A percentile compares a stretch with the other conserved stretches of the same genome.
Conservation (phyloP, 768 basidiomycete genomes). For the Lentinula sp. region DNA sequence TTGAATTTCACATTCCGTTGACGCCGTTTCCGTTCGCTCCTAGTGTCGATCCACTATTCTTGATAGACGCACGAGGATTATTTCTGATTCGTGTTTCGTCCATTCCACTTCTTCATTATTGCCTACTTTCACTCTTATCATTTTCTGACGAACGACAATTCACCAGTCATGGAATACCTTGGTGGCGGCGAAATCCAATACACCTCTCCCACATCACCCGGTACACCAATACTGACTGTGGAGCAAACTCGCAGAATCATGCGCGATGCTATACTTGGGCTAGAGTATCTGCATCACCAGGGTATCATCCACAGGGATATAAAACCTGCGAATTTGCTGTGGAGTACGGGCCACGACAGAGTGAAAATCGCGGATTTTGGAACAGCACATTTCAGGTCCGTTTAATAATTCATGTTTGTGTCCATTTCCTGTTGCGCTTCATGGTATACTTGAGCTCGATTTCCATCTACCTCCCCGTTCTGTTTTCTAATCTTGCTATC, state of each 20-base stretch:
- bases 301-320: slow-evolving; percentile 99
- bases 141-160: slow-evolving; percentile 5
- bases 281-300: slow-evolving; percentile 94
- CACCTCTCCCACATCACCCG: slow-evolving; percentile 50
- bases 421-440: background rate
- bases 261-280: slow-evolving; percentile 88
- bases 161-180: slow-evolving; percentile 90
- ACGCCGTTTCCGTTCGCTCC: no score
- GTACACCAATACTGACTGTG: slow-evolving; percentile 70
- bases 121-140: background rate
- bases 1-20: no score
- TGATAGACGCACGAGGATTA: no score
- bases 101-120: background rate
- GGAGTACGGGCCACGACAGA: slow-evolving; percentile 75
- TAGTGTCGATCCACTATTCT: no score
- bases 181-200: slow-evolving; percentile 94
- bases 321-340: slow-evolving; percentile 95
- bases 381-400: slow-evolving; percentile 78
- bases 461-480: no score
- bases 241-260: slow-evolving; percentile 83
- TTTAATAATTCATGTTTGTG: background rate
- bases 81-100: background rate
- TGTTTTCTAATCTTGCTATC: no score
- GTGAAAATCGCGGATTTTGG: slow-evolving; percentile 99
- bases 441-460: no score